Evolutionary conservation across 208 protist species (phyloP), one percentile per base, ranked within the genome.

Genomic region (Trypanosoma caninum): DNA sequence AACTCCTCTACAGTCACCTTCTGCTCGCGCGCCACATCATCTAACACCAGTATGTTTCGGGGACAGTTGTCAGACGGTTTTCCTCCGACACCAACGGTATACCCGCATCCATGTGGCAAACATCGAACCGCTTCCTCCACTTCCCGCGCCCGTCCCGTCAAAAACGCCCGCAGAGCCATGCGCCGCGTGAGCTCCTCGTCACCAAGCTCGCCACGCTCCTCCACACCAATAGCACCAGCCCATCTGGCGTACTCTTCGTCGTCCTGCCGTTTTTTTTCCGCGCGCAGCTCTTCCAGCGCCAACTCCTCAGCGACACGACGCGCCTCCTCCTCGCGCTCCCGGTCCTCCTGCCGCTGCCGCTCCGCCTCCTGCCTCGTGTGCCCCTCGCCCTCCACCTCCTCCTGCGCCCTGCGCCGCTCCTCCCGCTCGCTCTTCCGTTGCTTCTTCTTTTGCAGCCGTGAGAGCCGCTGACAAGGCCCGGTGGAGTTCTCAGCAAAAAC

Each of bases 201-300:
- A 25, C 72, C 76, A 10, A 92, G 42, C 54, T 92, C 84, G n/a
- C 85, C 82, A 22, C 78, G 59, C 54, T 74, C 78, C 58, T 87
- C 85, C 8, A 89, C 72, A 3, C 65, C 78, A 28, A 89, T 92
- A 30, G 73, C 74, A 11, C 64, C 69, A 1, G 76, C 70, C 81
- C 85, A 89, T 48, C 76, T 79, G 9, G 62, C 68, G 59, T 89
- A 89, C 61, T 87, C 85, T 41, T 81, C 85, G 22, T 84, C 74
- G 2, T 89, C 81, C 0, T 53, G 58, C 18, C 59, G 62, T 28
- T 68, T 61, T 67, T 80, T 83, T 18, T 85, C 81, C n/a, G 69
- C 76, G 1, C 81, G 75, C 51, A 92, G 67, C 56, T 87, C 56
- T 48, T 78, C 57, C 51, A 92, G 69, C 16, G 84, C 81, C 33